Conservation (phyloP, 2,329 filamentous ascomycete genomes). For the Penicillium sp. region DNA sequence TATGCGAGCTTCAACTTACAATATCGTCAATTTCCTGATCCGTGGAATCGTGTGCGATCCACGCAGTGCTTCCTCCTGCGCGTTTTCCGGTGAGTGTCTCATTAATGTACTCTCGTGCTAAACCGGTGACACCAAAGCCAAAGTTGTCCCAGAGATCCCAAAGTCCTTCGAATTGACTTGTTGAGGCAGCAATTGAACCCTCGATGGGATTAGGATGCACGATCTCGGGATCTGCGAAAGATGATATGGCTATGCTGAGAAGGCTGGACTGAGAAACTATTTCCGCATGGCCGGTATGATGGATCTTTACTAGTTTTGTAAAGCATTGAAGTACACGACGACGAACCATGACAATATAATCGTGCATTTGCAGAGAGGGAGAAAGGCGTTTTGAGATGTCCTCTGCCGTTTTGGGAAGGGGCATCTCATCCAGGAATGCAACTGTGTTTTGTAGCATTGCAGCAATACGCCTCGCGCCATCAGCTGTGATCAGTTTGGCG, state of each 20-base stretch:
- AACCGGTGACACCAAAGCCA: slow-evolving; percentile 85
- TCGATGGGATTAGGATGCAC: slow-evolving; percentile 71
- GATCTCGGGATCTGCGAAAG: slow-evolving; percentile 86
- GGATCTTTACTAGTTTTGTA: slow-evolving; percentile 82
- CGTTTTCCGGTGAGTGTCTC: slow-evolving; percentile 67
- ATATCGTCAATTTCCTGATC: slow-evolving; percentile 40
- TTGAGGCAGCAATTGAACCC: slow-evolving; percentile 84
- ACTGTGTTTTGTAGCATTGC: slow-evolving; percentile 94
- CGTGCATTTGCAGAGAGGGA: slow-evolving; percentile 80
- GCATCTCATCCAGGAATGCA: slow-evolving; percentile 79
- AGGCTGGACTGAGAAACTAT: slow-evolving; percentile 86
- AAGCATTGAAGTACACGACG: slow-evolving; percentile 93
- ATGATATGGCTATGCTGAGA: slow-evolving; percentile 79
- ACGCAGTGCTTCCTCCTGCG: slow-evolving; percentile 50
- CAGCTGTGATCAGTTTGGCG: slow-evolving; percentile 81
- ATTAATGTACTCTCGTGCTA: slow-evolving; percentile 73
- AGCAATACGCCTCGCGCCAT: slow-evolving; percentile 88
- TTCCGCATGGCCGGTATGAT: slow-evolving; percentile 79
- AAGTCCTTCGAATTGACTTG: slow-evolving; percentile 84
- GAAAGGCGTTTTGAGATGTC: slow-evolving; percentile 80
- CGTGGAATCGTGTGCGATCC: slow-evolving; percentile 36
- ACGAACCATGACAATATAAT: slow-evolving; percentile 89
- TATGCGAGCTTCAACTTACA: slow-evolving; percentile 26
- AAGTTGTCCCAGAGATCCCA: slow-evolving; percentile 96
- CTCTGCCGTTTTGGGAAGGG: slow-evolving; percentile 77